Evolutionary conservation across 1,284 basidiomycete genomes (phyloP).

Genomic region (Termitomyces sp.): DNA sequence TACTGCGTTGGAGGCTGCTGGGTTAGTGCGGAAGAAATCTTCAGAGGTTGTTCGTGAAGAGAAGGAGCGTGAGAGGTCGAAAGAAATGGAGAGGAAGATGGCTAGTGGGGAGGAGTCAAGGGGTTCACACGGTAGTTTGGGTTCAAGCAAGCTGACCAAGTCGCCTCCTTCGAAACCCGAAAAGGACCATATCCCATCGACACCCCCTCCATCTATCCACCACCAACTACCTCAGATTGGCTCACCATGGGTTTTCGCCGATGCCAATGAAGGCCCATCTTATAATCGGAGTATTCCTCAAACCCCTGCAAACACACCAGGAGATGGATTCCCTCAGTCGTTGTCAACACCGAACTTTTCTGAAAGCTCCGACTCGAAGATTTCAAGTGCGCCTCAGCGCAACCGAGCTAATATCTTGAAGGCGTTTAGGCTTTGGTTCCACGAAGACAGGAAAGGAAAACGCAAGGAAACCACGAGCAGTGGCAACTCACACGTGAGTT

Average conservation of each 20-base stretch:
- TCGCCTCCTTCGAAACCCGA: slow-evolving; percentile 57
- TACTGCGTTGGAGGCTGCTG: slow-evolving; percentile 78
- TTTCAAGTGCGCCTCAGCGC: slow-evolving; percentile 26
- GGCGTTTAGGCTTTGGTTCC: slow-evolving; percentile 75
- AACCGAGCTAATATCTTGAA: slow-evolving; percentile 68
- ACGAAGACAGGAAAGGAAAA: slow-evolving; percentile 76
- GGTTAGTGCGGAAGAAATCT: slow-evolving; percentile 76
- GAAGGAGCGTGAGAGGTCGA: slow-evolving; percentile 37
- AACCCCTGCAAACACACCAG: slow-evolving; percentile 50
- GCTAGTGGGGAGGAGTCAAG: slow-evolving; percentile 53
- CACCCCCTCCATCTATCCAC: slow-evolving; percentile 43
- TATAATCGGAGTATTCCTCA: slow-evolving; percentile 26
- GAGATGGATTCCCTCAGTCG: slow-evolving; percentile 34
- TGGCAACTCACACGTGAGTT: slow-evolving; percentile 11
- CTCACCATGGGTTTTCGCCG: slow-evolving; percentile 70
- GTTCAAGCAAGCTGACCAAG: slow-evolving; percentile 58
- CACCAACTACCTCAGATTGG: slow-evolving; percentile 40
- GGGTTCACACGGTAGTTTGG: slow-evolving; percentile 52
- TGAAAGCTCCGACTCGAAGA: slow-evolving; percentile 24
- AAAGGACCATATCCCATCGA: slow-evolving; percentile 47
- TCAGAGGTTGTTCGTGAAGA: slow-evolving; percentile 63
- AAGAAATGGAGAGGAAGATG: slow-evolving; percentile 34
- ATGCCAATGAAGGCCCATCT: slow-evolving; percentile 31
- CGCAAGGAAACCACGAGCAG: slow-evolving; percentile 39
- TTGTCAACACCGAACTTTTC: slow-evolving; percentile 53